Evolutionary conservation across 768 basidiomycete species (phyloP), one percentile per base, ranked within the genome.

Genomic region (Amanita phalloides): DNA sequence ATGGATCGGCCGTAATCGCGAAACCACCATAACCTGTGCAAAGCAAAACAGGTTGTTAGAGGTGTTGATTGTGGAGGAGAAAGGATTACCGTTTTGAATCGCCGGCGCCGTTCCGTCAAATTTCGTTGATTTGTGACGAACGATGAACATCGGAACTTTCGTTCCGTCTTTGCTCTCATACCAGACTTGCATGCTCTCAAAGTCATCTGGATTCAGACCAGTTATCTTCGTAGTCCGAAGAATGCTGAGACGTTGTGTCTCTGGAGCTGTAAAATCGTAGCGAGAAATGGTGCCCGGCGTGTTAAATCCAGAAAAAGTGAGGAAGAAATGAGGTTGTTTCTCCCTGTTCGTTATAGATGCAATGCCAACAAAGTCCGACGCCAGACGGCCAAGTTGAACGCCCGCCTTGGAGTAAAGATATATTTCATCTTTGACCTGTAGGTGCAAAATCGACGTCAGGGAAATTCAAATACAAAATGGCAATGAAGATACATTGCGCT

Each of bases 111-210:
- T 83, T 13, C 88, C 87, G 54, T 90, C 84, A 36, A 78, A 71
- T 53, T 73, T 67, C 3, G 84, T 86, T 30, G 72, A 75, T 62
- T 84, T 82, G 61, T 86, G 86, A 44, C 80, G 76, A 20, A 90
- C 84, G 55, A 92, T 74, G 60, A 90, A 91, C 89, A 91, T 90
- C 1, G 89, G 90, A 28, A 91, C 71, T 51, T 73, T 75, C 6
- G 86, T 89, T 1, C 86, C 86, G 60, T 90, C 90, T 63, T 83
- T 86, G 64, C 80, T 81, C 23, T 71, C 63, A 59, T 82, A 90
- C 82, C 88, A 91, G 17, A 88, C 83, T 75, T 81, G 53, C 4
- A 1, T 72, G 35, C 79, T 69, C 28, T 77, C 70, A 57, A 90
- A 90, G 45, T 90, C 86, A 7, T 81, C 77, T 0, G 78, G 69